A percentile compares a stretch with the other conserved stretches of the same genome.
Conservation (phyloP, 805 yeast genomes). For the Pichia cephalocereana region DNA sequence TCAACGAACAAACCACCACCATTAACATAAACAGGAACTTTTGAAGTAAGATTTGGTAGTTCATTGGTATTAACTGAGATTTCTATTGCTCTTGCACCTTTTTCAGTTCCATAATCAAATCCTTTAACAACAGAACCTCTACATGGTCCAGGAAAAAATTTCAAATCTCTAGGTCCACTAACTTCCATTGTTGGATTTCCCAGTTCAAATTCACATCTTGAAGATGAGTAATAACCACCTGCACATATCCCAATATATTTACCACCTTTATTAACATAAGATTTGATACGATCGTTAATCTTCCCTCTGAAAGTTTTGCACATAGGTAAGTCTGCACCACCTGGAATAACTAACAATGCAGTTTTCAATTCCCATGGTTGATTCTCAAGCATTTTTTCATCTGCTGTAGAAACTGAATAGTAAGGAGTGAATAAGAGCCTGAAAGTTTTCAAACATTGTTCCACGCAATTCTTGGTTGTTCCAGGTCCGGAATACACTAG, state of each 20-base stretch:
- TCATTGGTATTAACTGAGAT: constrained; percentile 31
- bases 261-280: constrained; percentile 74
- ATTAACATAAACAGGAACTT: constrained; percentile 50
- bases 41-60: constrained; percentile 21
- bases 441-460: constrained; percentile 71
- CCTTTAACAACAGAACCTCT: constrained; percentile 80
- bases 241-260: constrained; percentile 84
- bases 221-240: constrained; percentile 82
- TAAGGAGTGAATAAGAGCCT: constrained; percentile 70
- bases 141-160: constrained; percentile 72
- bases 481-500: constrained; percentile 74
- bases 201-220: constrained; percentile 73
- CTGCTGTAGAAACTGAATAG: constrained; percentile 75
- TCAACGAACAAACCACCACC: constrained; percentile 88
- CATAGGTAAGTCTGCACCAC: constrained; percentile 93
- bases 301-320: constrained; percentile 64
- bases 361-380: constrained; percentile 91
- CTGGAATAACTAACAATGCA: constrained; percentile 77
- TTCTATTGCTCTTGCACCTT: constrained; percentile 58
- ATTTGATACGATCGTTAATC: constrained; percentile 51
- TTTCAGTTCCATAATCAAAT: constrained; percentile 66
- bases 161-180: constrained; percentile 74
- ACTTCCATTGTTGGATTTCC: constrained; percentile 69
- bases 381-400: constrained; percentile 47
- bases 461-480: constrained; percentile 77